These are phyloP conservation scores for Hibiscus mutabilis DNA, from an alignment of 345 rosid genomes.

Conservation along the genomic window DNA sequence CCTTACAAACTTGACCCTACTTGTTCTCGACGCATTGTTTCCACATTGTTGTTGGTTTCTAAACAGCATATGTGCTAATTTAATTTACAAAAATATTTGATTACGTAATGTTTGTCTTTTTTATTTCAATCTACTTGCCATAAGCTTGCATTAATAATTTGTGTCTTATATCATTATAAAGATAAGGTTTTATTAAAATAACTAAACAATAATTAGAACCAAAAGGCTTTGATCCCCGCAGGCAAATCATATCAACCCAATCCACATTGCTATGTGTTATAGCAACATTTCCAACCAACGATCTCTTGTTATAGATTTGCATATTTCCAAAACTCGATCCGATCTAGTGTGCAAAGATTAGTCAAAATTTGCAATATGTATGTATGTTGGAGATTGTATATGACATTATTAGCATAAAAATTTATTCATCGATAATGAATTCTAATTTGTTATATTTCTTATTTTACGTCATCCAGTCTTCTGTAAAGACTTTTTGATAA, in stretches of 20 bases:
- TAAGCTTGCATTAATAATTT: neutral
- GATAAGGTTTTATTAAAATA: no score
- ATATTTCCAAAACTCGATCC: no score
- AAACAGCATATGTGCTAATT: neutral
- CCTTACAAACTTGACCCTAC: neutral
- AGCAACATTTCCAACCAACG: neutral
- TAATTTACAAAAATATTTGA: neutral
- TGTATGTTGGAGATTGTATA: no score
- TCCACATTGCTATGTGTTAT: neutral
- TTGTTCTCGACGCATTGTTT: neutral
- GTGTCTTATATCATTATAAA: no score
- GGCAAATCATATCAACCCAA: constrained; percentile 7
- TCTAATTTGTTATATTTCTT: no score
- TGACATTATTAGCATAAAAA: no score
- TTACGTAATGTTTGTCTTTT: neutral
- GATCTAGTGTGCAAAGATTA: no score
- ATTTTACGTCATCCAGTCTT: no score
- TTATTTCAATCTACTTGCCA: neutral
- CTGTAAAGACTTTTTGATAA: no score
- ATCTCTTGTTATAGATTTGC: neutral
- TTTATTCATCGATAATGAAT: no score
- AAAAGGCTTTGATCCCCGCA: neutral
- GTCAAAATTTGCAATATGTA: no score
- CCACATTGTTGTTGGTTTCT: constrained; percentile 3
- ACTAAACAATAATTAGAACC: neutral